Evolutionary conservation across 129 eudicot genomes (phyloP).

Genomic region (Cynara cardunculus): DNA sequence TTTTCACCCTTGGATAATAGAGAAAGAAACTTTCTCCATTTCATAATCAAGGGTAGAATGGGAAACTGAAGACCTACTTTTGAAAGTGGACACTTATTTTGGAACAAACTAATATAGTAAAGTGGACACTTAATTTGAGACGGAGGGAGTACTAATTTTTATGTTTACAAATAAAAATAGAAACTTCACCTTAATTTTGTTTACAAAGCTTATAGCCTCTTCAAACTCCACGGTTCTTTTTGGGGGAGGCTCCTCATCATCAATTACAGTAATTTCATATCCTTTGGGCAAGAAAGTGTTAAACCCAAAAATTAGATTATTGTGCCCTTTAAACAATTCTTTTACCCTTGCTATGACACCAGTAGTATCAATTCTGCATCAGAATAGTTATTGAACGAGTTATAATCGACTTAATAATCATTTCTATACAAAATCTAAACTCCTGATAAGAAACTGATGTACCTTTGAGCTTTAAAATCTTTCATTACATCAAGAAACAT

Average conservation of each 20-base stretch:
- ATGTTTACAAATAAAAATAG: neutral
- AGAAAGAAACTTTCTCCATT: too few relatives aligned
- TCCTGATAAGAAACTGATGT: neutral
- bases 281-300: constrained; percentile 95
- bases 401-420: neutral
- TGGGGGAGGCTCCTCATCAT: constrained; percentile 76
- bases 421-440: neutral
- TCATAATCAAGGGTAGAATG: too few relatives aligned
- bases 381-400: constrained; percentile 1
- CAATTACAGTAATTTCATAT: constrained; percentile 75
- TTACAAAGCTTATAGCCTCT: constrained; percentile 93
- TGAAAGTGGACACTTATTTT: too few relatives aligned
- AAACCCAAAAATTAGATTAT: constrained; percentile 77
- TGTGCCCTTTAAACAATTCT: constrained; percentile 78
- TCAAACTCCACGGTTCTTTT: constrained; percentile 87
- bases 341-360: constrained; percentile 86
- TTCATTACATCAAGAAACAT: constrained; percentile 87
- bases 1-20: too few relatives aligned
- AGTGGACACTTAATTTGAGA: too few relatives aligned
- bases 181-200: constrained; percentile 78
- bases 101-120: too few relatives aligned
- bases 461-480: constrained; percentile 97
- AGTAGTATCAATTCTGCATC: constrained; percentile 66
- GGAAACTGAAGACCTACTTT: too few relatives aligned
- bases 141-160: neutral